Evolutionary conservation across 768 basidiomycete species (phyloP).

Genomic region (Mycena venus): DNA sequence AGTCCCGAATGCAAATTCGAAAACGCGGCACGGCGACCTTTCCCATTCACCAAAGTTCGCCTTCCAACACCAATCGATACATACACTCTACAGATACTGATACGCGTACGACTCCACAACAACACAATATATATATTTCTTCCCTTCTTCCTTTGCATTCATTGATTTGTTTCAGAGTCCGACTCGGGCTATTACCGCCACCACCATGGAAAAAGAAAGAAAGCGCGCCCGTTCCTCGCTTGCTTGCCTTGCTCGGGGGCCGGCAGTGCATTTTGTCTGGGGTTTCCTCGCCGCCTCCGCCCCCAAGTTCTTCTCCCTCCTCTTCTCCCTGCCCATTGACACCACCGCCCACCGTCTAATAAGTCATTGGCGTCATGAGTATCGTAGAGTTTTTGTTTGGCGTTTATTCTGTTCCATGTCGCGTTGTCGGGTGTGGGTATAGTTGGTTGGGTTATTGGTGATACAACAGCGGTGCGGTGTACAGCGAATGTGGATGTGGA

Average conservation of each 20-base stretch:
- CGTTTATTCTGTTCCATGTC: constrained; percentile 1
- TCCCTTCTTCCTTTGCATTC: background rate
- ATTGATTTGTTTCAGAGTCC: background rate
- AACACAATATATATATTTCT: background rate
- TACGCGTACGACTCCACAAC: constrained; percentile 3
- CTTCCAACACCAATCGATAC: too few relatives aligned
- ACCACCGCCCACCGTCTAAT: background rate
- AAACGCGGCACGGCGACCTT: too few relatives aligned
- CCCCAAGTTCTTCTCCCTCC: background rate
- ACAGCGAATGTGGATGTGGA: too few relatives aligned
- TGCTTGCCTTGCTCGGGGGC: too few relatives aligned
- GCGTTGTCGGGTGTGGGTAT: too few relatives aligned
- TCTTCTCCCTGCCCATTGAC: too few relatives aligned
- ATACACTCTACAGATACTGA: constrained; percentile 26
- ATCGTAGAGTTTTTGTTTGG: constrained; percentile 15
- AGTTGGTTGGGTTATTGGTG: too few relatives aligned
- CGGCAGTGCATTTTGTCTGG: background rate
- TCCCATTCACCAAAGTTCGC: too few relatives aligned
- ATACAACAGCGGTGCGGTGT: too few relatives aligned
- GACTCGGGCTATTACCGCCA: background rate
- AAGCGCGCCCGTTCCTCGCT: too few relatives aligned
- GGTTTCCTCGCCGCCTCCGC: background rate
- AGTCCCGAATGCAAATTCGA: too few relatives aligned
- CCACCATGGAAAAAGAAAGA: too few relatives aligned
- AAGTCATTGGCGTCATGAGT: constrained; percentile 1